Conservation (phyloP, 352 stramenopile genomes). For the Phytophthora ohioensis region DNA sequence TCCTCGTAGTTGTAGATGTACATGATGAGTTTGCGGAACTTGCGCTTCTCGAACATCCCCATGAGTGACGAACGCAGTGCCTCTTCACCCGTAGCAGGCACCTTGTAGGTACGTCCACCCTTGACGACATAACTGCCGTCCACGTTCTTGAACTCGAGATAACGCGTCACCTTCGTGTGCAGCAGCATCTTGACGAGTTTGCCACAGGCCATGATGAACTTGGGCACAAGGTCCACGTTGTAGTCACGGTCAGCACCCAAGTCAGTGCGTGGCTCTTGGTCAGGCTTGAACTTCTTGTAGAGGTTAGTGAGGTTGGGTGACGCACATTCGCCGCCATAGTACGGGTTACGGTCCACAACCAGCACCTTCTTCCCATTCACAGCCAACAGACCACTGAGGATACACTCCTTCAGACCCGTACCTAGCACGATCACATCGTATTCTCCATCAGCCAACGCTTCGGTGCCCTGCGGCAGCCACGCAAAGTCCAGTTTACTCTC, state of each 20-base stretch:
- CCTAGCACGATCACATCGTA: constrained; percentile 99
- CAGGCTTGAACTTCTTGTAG: constrained; percentile 95
- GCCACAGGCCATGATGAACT: constrained; percentile 99
- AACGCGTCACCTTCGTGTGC: constrained; percentile 98
- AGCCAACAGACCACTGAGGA: constrained; percentile 97
- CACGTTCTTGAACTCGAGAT: constrained; percentile 99
- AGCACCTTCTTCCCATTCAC: constrained; percentile 96
- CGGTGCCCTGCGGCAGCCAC: constrained; percentile 95
- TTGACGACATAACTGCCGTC: constrained; percentile 99
- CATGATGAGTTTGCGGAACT: constrained; percentile 98
- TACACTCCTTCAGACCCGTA: constrained; percentile 99
- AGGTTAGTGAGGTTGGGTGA: constrained; percentile 99
- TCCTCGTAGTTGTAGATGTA: constrained; percentile 98
- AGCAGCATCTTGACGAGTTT: constrained; percentile 99
- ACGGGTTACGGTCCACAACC: constrained; percentile 97
- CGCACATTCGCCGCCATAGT: constrained; percentile 98
- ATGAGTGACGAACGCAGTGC: constrained; percentile 97
- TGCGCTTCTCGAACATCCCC: constrained; percentile 99
- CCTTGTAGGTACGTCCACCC: constrained; percentile 96
- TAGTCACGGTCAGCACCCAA: constrained; percentile 98
- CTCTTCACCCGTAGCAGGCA: constrained; percentile 97
- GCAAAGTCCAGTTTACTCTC: constrained; percentile 89
- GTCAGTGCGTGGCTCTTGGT: constrained; percentile 65
- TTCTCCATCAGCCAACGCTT: constrained; percentile 98
- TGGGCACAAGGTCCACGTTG: constrained; percentile 99